Evolutionary conservation across 257 asterid genomes (phyloP), one percentile per base, ranked within the genome.

Genomic region (Capsicum chinense): DNA sequence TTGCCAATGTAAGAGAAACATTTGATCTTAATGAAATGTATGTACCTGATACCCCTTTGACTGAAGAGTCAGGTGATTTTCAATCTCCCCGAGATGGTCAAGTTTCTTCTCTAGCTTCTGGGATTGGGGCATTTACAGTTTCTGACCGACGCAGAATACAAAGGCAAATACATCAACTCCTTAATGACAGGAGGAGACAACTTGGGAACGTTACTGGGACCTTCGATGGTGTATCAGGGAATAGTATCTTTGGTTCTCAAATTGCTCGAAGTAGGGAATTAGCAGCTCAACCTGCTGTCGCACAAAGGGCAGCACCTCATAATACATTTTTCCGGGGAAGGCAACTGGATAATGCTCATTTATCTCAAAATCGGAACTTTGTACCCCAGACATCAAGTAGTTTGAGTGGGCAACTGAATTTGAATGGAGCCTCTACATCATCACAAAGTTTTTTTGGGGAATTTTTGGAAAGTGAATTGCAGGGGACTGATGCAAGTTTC

Each of bases 21-120:
- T 94, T 94, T 47, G 94, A 93, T 84, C 93, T 94, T 33, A 94
- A 95, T 71, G 99, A 92, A 89, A 89, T 88, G 33, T 94, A 91
- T 84, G 94, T 92, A 13, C 97, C 98, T 13, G 97, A 93, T 60
- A 91, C 95, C 69, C 97, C 95, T 26, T 56, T 88, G 85, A 80
- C 86, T n/a, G 97, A 90, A 68, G 83, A 79, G 68, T 44, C 87
- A 56, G 90, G 87, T n/a, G 87, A 83, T 66, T 83, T 89, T 79
- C 92, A 85, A 13, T 87, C 93, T 74, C 93, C 93, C 13, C 86
- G 93, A 71, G 92, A 89, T 88, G 86, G 84, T 84, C 94, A 89
- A 59, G 90, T 90, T 76, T 81, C 89, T 86, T 86, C 94, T 13
- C 91, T 94, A 68, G 74, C 86, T 63, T 86, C 90, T 82, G 97